Conservation (phyloP, 2,329 filamentous ascomycete species). For the Colletotrichum tropicale region DNA sequence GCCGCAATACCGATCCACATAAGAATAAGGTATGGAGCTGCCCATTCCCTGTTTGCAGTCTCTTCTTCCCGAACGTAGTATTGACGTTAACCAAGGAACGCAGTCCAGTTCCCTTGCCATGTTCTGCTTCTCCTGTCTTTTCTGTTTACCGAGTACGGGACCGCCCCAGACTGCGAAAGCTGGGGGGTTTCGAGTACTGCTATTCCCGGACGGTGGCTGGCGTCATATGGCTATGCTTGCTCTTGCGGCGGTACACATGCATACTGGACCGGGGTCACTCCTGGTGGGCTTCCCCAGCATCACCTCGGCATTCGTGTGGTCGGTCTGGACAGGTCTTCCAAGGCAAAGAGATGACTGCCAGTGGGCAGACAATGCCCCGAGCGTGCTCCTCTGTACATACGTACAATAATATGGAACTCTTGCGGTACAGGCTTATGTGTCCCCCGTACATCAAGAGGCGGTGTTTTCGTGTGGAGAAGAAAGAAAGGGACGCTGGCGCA, state of each 20-base stretch:
- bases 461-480: background rate
- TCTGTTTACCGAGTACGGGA: background rate
- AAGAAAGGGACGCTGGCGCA: background rate
- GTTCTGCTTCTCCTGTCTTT: background rate
- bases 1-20: constrained; percentile 11
- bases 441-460: background rate
- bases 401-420: background rate
- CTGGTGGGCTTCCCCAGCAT: background rate
- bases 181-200: background rate
- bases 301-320: background rate
- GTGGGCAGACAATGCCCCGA: background rate
- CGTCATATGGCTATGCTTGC: background rate
- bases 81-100: background rate
- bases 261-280: background rate
- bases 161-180: background rate
- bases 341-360: background rate
- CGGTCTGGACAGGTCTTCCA: background rate
- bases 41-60: background rate
- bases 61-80: background rate
- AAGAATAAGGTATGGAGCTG: background rate
- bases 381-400: background rate
- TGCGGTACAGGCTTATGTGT: background rate
- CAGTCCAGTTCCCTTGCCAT: background rate
- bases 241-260: background rate
- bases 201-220: background rate